Percentiles rank a stretch among this genome's conserved stretches.
Conservation (phyloP, 495 filamentous ascomycete genomes). For the Annulohypoxylon bovei region DNA sequence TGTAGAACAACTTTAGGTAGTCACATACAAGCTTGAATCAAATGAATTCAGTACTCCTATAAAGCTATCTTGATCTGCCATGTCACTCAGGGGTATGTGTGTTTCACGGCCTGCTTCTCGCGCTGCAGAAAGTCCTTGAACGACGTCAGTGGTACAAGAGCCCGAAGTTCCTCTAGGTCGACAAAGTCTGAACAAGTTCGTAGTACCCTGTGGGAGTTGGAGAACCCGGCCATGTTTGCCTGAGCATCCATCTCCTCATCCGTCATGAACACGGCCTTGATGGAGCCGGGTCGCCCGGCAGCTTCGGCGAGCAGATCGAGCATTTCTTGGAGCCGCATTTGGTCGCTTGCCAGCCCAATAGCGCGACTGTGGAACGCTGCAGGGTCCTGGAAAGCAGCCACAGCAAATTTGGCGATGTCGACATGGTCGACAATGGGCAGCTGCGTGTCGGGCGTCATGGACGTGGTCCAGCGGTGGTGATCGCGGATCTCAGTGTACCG, state of each 20-base stretch:
- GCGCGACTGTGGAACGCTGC: slow-evolving; percentile 46
- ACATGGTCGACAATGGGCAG: slow-evolving; percentile 56
- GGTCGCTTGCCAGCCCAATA: slow-evolving; percentile 52
- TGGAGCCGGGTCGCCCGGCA: slow-evolving; percentile 41
- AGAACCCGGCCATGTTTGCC: slow-evolving; percentile 38
- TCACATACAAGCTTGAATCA: too few species aligned
- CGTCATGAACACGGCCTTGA: slow-evolving; percentile 48
- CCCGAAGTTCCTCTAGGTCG: slow-evolving; percentile 45
- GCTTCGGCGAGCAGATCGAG: slow-evolving; percentile 41
- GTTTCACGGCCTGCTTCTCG: slow-evolving; percentile 44
- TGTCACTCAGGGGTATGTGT: too few species aligned
- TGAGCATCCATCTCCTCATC: slow-evolving; percentile 52
- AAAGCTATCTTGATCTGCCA: too few species aligned
- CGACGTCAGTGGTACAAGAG: slow-evolving; percentile 41
- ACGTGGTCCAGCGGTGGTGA: slow-evolving; percentile 23
- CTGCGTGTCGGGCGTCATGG: slow-evolving; percentile 40
- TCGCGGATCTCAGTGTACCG: neutral
- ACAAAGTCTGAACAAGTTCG: slow-evolving; percentile 48
- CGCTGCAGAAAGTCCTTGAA: slow-evolving; percentile 53
- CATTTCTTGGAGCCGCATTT: slow-evolving; percentile 45
- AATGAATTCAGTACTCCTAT: too few species aligned
- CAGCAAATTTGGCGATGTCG: slow-evolving; percentile 57
- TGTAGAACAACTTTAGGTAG: neutral
- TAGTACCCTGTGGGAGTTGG: slow-evolving; percentile 30
- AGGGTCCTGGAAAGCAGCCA: slow-evolving; percentile 52